Conservation (phyloP, 306 rosid genomes). For the Cucumis hystrix region DNA sequence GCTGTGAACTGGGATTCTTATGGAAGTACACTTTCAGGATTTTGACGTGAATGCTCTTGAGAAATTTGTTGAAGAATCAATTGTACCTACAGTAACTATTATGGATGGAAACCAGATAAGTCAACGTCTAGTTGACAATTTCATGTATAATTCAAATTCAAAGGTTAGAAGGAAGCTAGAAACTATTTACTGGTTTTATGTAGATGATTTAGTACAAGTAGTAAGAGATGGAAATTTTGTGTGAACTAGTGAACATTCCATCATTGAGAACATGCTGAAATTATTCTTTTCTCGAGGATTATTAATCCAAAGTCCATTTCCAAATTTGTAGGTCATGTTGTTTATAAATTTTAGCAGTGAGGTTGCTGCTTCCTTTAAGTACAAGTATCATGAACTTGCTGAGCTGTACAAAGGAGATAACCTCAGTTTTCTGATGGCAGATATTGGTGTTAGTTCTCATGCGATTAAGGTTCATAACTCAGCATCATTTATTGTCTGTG, state of each 20-base stretch:
- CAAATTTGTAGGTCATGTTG: constrained; percentile 67
- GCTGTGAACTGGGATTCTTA: neutral
- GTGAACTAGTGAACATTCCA: neutral
- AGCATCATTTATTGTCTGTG: neutral
- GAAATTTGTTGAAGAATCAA: constrained; percentile 56
- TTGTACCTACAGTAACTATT: constrained; percentile 43
- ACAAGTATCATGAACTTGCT: constrained; percentile 63
- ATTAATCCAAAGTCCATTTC: neutral
- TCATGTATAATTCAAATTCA: constrained; percentile 38
- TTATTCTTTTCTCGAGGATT: neutral
- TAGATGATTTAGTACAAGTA: neutral
- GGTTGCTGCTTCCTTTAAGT: constrained; percentile 39
- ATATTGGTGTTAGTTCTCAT: constrained; percentile 33
- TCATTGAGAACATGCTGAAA: neutral
- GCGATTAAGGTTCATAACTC: neutral
- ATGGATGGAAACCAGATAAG: constrained; percentile 58
- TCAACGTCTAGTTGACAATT: constrained; percentile 51
- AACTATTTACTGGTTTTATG: neutral
- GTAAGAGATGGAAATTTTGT: neutral
- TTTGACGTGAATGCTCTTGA: constrained; percentile 54
- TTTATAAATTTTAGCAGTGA: constrained; percentile 58
- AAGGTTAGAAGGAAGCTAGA: constrained; percentile 36
- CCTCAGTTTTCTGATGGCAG: constrained; percentile 67
- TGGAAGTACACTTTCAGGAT: constrained; percentile 31
- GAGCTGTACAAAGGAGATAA: constrained; percentile 40